A percentile compares a stretch with the other conserved stretches of the same genome.
Conservation (phyloP, 345 rosid genomes). For the Gossypium ekmanianum region DNA sequence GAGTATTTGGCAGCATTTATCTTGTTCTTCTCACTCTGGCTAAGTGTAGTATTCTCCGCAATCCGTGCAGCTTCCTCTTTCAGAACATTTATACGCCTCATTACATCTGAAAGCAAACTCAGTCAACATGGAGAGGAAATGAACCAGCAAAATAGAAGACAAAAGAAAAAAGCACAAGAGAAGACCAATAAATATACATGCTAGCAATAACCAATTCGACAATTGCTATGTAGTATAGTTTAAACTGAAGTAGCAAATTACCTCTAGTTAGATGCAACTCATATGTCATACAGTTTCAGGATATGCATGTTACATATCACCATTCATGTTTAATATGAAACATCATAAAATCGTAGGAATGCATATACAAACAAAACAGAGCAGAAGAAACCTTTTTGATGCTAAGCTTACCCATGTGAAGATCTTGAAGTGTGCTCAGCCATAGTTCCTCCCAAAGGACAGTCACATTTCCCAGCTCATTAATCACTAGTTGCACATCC, state of each 20-base stretch:
- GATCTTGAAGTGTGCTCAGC: conserved; percentile 96
- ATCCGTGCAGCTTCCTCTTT: conserved; percentile 86
- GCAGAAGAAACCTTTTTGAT: conserved; percentile 17
- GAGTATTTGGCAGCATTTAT: conserved; percentile 88
- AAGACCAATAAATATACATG: not conserved
- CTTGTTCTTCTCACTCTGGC: conserved; percentile 77
- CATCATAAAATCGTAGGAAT: not conserved
- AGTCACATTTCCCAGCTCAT: conserved; percentile 81
- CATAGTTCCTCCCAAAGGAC: conserved; percentile 98
- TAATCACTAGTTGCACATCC: conserved; percentile 91
- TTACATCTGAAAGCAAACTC: conserved; percentile 56
- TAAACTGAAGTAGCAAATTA: not conserved
- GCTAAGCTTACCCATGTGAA: conserved; percentile 68
- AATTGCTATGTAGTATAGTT: not conserved
- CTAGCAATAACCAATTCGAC: not conserved
- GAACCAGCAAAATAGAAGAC: not conserved
- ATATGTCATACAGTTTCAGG: not conserved
- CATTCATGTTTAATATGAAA: not conserved
- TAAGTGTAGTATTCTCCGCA: conserved; percentile 80
- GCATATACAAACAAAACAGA: conserved; percentile 7
- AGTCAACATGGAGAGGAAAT: conserved; percentile 7
- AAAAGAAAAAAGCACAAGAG: not conserved
- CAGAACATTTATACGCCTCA: conserved; percentile 75
- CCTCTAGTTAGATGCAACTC: conserved; percentile 5
- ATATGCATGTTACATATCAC: not conserved